Percentiles rank a stretch among this genome's conserved stretches.
Conservation (phyloP, 169 alveolate species). For the Miamiensis avidus region DNA sequence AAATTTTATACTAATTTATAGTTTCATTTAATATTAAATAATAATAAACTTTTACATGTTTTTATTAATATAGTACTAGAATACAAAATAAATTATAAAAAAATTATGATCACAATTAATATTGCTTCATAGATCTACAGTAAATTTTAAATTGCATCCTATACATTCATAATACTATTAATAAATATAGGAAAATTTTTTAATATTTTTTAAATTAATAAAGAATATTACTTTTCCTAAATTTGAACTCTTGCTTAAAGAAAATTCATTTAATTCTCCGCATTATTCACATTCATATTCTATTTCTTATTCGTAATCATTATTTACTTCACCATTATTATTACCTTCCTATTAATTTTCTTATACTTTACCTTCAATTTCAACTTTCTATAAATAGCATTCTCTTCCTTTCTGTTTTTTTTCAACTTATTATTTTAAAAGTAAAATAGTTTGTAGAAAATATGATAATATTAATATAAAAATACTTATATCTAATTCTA, state of each 20-base stretch:
- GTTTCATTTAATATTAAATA: too few species aligned
- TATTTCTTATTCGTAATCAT: background rate
- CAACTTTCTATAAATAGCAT: background rate
- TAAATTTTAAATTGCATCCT: background rate
- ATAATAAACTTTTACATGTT: too few species aligned
- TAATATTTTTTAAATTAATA: too few species aligned
- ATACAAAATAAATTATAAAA: too few species aligned
- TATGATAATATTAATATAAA: too few species aligned
- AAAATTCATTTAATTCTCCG: background rate
- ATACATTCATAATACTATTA: background rate
- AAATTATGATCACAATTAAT: too few species aligned
- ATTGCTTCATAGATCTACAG: background rate
- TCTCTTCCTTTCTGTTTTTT: background rate
- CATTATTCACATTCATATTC: background rate
- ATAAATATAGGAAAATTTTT: too few species aligned
- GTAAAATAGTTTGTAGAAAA: too few species aligned
- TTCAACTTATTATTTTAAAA: background rate
- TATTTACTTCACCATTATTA: background rate
- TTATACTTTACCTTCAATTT: background rate
- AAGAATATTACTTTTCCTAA: too few species aligned
- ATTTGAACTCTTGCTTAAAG: too few species aligned
- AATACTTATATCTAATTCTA: background rate
- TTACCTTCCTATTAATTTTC: background rate
- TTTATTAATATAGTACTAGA: too few species aligned
- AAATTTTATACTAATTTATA: too few species aligned